Evolutionary conservation across 805 yeast species (phyloP).

Genomic region (Wickerhamomyces canadensis): DNA sequence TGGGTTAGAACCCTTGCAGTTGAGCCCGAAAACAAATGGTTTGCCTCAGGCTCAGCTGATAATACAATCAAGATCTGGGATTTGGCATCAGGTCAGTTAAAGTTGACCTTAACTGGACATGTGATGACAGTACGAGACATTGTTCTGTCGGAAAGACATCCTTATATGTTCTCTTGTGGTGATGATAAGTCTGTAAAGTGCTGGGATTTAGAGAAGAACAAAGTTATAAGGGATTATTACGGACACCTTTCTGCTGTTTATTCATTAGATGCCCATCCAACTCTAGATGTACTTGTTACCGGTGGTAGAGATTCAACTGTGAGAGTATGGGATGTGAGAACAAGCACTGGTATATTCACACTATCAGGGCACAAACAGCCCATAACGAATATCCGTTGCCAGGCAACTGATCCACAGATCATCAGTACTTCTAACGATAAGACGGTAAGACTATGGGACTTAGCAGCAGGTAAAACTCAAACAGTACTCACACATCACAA

Average conservation of each 20-base stretch:
- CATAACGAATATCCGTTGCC: slow-evolving; percentile 61
- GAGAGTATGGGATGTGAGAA: slow-evolving; percentile 90
- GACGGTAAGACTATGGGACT: slow-evolving; percentile 86
- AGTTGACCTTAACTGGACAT: slow-evolving; percentile 83
- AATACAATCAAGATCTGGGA: slow-evolving; percentile 91
- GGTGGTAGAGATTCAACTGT: slow-evolving; percentile 88
- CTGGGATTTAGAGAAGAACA: slow-evolving; percentile 91
- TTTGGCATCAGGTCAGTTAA: slow-evolving; percentile 61
- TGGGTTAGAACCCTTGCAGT: slow-evolving; percentile 82
- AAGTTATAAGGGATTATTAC: slow-evolving; percentile 78
- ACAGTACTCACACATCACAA: slow-evolving; percentile 80
- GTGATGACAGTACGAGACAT: slow-evolving; percentile 82
- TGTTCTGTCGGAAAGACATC: slow-evolving; percentile 66
- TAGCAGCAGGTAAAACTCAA: slow-evolving; percentile 68
- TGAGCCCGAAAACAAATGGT: slow-evolving; percentile 88
- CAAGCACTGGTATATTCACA: slow-evolving; percentile 67
- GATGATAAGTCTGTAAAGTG: slow-evolving; percentile 92
- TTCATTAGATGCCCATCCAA: slow-evolving; percentile 81
- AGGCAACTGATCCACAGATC: slow-evolving; percentile 78
- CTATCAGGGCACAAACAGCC: slow-evolving; percentile 79
- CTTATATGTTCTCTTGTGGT: slow-evolving; percentile 86
- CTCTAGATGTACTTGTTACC: slow-evolving; percentile 72
- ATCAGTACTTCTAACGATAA: slow-evolving; percentile 79
- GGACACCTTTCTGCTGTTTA: slow-evolving; percentile 93
- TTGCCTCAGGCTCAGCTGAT: slow-evolving; percentile 88